Evolutionary conservation across 768 basidiomycete species (phyloP).

Genomic region (Mycena floridula): DNA sequence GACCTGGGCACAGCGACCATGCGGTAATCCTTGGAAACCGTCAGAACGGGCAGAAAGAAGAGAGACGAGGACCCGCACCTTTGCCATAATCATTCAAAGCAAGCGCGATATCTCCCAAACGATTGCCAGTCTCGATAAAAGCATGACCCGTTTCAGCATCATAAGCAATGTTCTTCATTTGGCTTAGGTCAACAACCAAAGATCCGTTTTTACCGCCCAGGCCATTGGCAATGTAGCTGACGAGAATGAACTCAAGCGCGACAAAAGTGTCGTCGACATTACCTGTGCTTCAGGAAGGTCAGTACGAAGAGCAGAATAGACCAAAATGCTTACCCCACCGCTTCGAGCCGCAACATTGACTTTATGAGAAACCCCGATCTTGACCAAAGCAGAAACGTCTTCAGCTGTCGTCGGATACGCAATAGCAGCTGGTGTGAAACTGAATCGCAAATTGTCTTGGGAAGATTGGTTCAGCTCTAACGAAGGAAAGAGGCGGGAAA

Average conservation of each 20-base stretch:
- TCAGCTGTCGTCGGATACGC: constrained; percentile 12
- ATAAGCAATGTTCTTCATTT: constrained; percentile 27
- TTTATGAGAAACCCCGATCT: constrained; percentile 11
- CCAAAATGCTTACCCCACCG: constrained; percentile 14
- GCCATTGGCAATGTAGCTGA: constrained; percentile 40
- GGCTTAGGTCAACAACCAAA: constrained; percentile 34
- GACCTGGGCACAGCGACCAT: constrained; percentile 40
- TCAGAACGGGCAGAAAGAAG: neutral
- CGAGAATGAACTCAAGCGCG: constrained; percentile 15
- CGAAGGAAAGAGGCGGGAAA: neutral
- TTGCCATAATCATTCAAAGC: constrained; percentile 27
- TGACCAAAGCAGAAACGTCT: constrained; percentile 14
- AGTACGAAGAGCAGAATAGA: neutral
- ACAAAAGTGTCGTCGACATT: neutral
- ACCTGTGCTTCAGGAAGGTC: neutral
- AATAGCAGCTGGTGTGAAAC: constrained; percentile 14
- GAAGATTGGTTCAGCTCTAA: neutral
- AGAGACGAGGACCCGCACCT: constrained; percentile 32
- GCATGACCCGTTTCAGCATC: constrained; percentile 23
- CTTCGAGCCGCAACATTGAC: constrained; percentile 16
- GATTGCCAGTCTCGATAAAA: constrained; percentile 30
- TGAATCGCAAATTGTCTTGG: constrained; percentile 16
- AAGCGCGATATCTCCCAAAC: constrained; percentile 31
- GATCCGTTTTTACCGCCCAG: constrained; percentile 34
- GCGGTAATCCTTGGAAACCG: constrained; percentile 20